A percentile compares a stretch with the other conserved stretches of the same genome.
phyloP scores from a whole-genome alignment of 2,329 filamentous ascomycete species.

The Hypoxylon sp. region DNA sequence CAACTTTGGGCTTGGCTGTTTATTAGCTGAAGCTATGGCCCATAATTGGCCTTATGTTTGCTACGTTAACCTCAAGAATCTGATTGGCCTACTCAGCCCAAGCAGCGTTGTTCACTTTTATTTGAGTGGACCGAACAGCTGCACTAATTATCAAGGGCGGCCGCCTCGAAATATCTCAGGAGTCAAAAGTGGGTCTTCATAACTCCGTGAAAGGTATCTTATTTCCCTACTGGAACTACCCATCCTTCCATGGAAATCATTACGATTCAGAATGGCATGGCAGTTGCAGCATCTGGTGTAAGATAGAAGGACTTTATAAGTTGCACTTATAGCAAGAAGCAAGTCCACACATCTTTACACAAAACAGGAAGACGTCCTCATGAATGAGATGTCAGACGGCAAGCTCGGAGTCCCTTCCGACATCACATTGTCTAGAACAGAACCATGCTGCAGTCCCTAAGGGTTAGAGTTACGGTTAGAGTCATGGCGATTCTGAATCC shows the following conservation, averaged over 20 bases:
- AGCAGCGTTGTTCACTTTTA: slow-evolving; percentile 5
- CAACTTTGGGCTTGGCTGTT: not conserved
- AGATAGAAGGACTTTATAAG: not conserved
- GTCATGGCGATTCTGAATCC: too few relatives aligned
- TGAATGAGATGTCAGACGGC: not conserved
- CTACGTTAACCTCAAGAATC: not conserved
- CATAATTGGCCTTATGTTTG: not conserved
- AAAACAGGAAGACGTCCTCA: not conserved
- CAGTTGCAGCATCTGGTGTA: not conserved
- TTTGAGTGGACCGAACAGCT: not conserved
- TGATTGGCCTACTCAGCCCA: slow-evolving; percentile 6
- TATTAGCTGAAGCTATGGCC: slow-evolving; percentile 3
- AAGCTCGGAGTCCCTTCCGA: not conserved
- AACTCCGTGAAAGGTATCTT: slow-evolving; percentile 5
- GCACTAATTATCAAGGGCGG: slow-evolving; percentile 1
- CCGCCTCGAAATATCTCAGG: slow-evolving; percentile 28
- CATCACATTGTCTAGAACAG: not conserved
- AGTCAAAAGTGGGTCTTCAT: slow-evolving; percentile 25
- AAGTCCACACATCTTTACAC: not conserved
- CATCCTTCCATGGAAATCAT: not conserved
- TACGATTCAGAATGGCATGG: not conserved
- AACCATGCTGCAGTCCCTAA: not conserved
- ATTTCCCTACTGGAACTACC: slow-evolving; percentile 2
- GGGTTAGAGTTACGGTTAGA: too few relatives aligned
- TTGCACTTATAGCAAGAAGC: not conserved